Conservation (phyloP, 176 grass and related monocot genomes). For the Carex parvula region DNA sequence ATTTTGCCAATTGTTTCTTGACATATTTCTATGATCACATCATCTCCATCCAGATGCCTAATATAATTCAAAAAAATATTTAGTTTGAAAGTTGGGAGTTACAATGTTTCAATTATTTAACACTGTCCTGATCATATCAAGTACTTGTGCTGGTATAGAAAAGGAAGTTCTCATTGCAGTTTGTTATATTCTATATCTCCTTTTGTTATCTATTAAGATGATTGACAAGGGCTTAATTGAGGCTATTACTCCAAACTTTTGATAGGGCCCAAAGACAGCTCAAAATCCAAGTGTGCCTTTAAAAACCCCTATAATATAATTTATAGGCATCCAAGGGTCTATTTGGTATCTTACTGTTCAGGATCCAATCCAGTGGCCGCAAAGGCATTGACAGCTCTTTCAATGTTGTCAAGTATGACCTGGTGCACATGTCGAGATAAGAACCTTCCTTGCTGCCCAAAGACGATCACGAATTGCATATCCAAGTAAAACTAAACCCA, state of each 20-base stretch:
- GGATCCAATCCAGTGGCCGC: slow-evolving; percentile 83
- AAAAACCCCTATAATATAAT: neutral
- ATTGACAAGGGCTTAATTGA: neutral
- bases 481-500: slow-evolving; percentile 77
- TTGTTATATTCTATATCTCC: neutral
- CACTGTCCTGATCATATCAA: neutral
- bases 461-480: slow-evolving; percentile 95
- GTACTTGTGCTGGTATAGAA: neutral
- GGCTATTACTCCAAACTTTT: neutral
- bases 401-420: slow-evolving; percentile 78
- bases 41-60: slow-evolving; percentile 31
- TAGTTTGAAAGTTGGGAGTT: neutral
- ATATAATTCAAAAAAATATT: neutral
- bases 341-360: slow-evolving; percentile 51
- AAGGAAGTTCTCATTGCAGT: neutral
- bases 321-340: neutral
- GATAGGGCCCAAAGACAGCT: neutral
- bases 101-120: neutral
- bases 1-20: slow-evolving; percentile 67
- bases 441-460: slow-evolving; percentile 74
- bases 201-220: neutral
- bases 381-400: slow-evolving; percentile 93
- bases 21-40: slow-evolving; percentile 84
- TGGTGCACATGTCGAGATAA: slow-evolving; percentile 93
- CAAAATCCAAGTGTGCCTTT: neutral